Evolutionary conservation across 805 yeast species (phyloP), one percentile per base, ranked within the genome.

Genomic region (Candida palmyrensis): DNA sequence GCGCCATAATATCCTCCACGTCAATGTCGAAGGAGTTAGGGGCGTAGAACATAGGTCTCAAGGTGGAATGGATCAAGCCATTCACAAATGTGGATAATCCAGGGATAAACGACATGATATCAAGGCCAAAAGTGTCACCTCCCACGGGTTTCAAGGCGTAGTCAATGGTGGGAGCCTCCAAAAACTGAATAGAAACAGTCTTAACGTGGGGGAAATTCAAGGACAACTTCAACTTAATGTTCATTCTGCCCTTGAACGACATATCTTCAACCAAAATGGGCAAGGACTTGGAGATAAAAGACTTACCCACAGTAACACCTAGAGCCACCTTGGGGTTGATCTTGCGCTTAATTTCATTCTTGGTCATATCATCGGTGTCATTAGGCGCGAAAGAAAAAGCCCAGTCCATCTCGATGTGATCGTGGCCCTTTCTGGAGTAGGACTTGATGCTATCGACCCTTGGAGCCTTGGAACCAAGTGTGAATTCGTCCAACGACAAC

Each of bases 51-150:
- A 82, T 76, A 27, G 90, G 92, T 27, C 83, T 79, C 47, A 79
- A 76, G 43, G 63, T 80, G 30, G 83, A 61, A 55, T 84, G 82
- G 49, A 84, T 76, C 53, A 80, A 67, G 15, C 72, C 68, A 41
- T 79, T 82, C 34, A 84, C 88, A 49, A 83, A 78, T 3, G 77
- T 65, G 16, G 85, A 71, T 50, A 84, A 73, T 41, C 92, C 92
- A 3, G 95, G 95, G 42, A 84, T 71, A 45, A 83, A 69, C 3
- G 89, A 78, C 94, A 84, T 84, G 45, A 84, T 74, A 60, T 84
- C 95, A 27, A 84, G 51, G 40, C 95, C 95, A 39, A 84, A 70
- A n/a, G 89, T 79, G 53, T 84, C 90, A 61, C 94, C 92, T 54
- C 92, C 92, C 33, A 84, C 82, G 7, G 95, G 95, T 53, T 84